Conservation (phyloP, 371 early-diverging fungal species). For the Mucor piriformis region DNA sequence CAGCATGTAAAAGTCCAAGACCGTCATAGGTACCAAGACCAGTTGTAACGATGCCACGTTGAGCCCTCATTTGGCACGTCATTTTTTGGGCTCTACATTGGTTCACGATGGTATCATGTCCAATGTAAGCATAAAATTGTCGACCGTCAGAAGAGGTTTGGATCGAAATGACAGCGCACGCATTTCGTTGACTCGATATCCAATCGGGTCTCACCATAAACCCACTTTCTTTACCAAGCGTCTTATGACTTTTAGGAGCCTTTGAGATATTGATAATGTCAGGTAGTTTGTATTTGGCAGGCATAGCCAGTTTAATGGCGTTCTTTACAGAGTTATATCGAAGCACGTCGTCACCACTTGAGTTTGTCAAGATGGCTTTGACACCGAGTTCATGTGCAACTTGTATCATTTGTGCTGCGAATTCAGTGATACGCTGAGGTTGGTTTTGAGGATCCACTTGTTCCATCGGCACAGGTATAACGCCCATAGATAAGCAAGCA, state of each 20-base stretch:
- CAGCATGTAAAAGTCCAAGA: conserved; percentile 74
- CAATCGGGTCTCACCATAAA: conserved; percentile 52
- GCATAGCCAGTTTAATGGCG: conserved; percentile 30
- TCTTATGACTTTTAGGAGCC: conserved; percentile 56
- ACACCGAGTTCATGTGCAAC: conserved; percentile 64
- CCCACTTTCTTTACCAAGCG: conserved; percentile 62
- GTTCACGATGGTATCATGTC: conserved; percentile 70
- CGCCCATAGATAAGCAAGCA: conserved; percentile 80
- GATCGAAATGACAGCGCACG: conserved; percentile 58
- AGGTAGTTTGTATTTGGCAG: conserved; percentile 37
- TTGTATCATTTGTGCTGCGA: conserved; percentile 62
- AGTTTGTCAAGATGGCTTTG: conserved; percentile 63
- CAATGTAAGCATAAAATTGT: conserved; percentile 60
- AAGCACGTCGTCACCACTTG: conserved; percentile 67
- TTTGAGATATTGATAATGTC: conserved; percentile 60
- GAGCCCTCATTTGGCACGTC: conserved; percentile 73
- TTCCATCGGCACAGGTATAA: conserved; percentile 74
- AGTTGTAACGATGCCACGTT: conserved; percentile 65
- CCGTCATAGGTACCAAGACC: conserved; percentile 72
- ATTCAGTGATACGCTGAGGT: conserved; percentile 65
- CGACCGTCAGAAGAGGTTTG: conserved; percentile 58
- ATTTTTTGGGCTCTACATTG: conserved; percentile 81
- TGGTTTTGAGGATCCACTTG: conserved; percentile 60
- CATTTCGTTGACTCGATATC: conserved; percentile 24
- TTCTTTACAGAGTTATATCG: conserved; percentile 53